These are phyloP conservation scores for Metschnikowia orientalis DNA, from an alignment of 805 yeast genomes.

Conservation along the genomic window DNA sequence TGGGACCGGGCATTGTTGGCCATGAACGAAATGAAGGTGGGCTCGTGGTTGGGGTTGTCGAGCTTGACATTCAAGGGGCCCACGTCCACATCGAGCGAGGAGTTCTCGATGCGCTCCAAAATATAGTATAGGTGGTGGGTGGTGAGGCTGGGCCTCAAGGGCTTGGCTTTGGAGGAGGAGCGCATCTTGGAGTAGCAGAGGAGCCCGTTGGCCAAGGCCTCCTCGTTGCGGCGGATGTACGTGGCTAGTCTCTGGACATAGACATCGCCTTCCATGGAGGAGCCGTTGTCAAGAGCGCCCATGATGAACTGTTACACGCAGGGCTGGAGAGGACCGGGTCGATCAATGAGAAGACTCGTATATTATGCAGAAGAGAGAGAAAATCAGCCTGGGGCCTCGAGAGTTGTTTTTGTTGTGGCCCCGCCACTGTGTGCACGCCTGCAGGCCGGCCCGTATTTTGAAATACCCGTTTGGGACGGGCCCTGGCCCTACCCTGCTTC, in stretches of 20 bases:
- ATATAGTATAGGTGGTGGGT: conserved; percentile 61
- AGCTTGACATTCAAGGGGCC: conserved; percentile 61
- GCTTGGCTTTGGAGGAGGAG: conserved; percentile 35
- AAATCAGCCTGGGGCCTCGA: too few species aligned
- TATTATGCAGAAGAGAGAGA: too few species aligned
- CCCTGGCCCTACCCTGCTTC: too few species aligned
- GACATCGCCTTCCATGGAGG: conserved; percentile 51
- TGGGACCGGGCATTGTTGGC: conserved; percentile 48
- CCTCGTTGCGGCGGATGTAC: conserved; percentile 52
- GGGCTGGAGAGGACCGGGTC: too few species aligned
- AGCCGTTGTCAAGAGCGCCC: conserved; percentile 25
- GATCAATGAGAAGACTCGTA: too few species aligned
- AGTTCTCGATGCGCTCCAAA: conserved; percentile 52
- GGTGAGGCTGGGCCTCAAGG: conserved; percentile 54
- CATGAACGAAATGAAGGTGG: conserved; percentile 53
- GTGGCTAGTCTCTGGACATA: conserved; percentile 51
- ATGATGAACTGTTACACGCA: too few species aligned
- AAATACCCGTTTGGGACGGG: too few species aligned
- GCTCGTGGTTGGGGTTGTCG: conserved; percentile 54
- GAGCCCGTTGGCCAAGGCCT: conserved; percentile 56
- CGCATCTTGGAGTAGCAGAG: conserved; percentile 45
- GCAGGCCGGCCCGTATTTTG: too few species aligned
- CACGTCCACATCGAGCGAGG: conserved; percentile 44
- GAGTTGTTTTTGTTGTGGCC: too few species aligned
- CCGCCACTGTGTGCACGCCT: too few species aligned